These are phyloP conservation scores for Tolypocladium ovalisporum DNA, from an alignment of 2,329 filamentous ascomycete species.

Conservation along the genomic window DNA sequence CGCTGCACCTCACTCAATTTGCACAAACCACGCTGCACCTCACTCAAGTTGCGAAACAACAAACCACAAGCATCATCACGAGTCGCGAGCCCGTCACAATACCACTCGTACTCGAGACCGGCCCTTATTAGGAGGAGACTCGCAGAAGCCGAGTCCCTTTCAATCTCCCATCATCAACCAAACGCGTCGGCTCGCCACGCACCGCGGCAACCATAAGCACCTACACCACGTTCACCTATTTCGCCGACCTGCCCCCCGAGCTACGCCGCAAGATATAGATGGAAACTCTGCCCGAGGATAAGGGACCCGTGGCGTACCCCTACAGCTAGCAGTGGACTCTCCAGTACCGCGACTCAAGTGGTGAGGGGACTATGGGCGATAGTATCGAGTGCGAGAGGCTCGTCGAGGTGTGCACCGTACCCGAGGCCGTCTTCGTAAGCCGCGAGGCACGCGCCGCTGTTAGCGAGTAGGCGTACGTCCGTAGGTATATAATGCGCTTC, in stretches of 20 bases:
- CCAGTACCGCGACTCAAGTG: constrained; percentile 2
- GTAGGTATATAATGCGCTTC: constrained; percentile 2
- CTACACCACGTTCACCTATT: constrained; percentile 8
- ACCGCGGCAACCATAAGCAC: not conserved
- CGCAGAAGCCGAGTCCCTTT: too few relatives aligned
- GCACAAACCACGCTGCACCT: too few relatives aligned
- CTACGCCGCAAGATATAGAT: constrained; percentile 14
- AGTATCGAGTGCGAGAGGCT: too few relatives aligned
- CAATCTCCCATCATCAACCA: not conserved
- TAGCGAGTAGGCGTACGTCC: constrained; percentile 6
- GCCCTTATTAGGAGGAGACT: too few relatives aligned
- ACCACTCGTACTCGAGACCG: too few relatives aligned
- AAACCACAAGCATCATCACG: too few relatives aligned
- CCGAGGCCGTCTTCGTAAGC: constrained; percentile 7
- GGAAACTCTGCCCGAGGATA: constrained; percentile 3
- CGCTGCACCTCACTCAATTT: too few relatives aligned
- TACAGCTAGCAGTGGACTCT: constrained; percentile 8
- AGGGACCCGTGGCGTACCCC: constrained; percentile 9
- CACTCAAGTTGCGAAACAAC: too few relatives aligned
- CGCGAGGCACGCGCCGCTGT: constrained; percentile 11
- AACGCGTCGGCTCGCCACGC: not conserved
- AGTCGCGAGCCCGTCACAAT: too few relatives aligned
- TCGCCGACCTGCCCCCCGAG: constrained; percentile 12
- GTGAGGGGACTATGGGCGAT: too few relatives aligned
- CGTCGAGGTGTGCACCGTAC: constrained; percentile 8